A percentile compares a stretch with the other conserved stretches of the same genome.
These are phyloP conservation scores for Chlamydomonas incerta DNA, from an alignment of 139 green algal genomes.

Conservation along the genomic window DNA sequence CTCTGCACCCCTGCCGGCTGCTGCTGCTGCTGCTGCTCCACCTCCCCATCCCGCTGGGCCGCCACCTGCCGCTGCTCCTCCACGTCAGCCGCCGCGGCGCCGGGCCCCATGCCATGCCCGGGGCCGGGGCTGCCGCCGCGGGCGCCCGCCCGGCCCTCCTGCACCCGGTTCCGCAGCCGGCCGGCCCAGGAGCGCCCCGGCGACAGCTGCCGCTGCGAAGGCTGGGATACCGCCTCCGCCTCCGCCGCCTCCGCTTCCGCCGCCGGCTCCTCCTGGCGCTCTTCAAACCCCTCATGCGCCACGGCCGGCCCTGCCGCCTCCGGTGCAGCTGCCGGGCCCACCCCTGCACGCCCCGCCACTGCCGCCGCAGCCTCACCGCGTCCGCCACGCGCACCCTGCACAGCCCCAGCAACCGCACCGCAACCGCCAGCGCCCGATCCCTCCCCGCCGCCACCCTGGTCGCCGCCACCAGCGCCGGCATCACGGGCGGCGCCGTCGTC, in stretches of 20 bases:
- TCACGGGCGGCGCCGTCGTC: background rate
- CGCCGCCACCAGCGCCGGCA: background rate
- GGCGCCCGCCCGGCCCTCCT: background rate
- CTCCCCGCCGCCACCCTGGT: too few species aligned
- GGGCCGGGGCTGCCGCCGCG: background rate
- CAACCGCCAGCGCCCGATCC: too few species aligned
- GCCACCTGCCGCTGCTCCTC: background rate
- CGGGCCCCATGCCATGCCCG: background rate
- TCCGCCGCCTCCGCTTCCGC: too few species aligned
- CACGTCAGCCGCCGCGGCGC: background rate
- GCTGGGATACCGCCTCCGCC: background rate
- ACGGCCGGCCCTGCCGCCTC: too few species aligned
- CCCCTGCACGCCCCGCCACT: too few species aligned
- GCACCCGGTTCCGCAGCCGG: background rate
- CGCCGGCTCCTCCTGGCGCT: background rate
- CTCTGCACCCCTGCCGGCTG: background rate
- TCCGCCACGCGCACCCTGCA: background rate
- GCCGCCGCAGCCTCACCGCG: too few species aligned
- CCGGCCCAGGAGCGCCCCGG: background rate
- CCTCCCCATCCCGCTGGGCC: background rate
- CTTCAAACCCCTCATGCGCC: too few species aligned
- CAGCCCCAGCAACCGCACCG: background rate
- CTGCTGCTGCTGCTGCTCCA: background rate
- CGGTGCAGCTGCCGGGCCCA: too few species aligned
- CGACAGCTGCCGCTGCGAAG: background rate